Evolutionary conservation across 306 rosid species (phyloP), one percentile per base, ranked within the genome.

Genomic region (Luffa aegyptiaca): DNA sequence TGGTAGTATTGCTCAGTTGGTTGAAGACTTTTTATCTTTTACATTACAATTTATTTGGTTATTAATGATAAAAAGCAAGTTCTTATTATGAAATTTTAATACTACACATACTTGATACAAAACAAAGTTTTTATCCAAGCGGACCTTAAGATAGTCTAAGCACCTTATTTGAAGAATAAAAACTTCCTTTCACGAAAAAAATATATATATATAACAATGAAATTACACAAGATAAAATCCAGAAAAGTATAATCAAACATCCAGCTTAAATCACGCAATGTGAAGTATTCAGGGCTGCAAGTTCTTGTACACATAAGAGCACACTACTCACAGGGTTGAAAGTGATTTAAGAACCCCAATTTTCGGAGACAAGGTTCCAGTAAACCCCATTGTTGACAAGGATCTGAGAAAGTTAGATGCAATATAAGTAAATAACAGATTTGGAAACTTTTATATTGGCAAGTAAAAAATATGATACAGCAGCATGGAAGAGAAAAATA

Each of bases 351-450:
- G 82, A 81, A 26, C 85, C 83, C 94, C 98, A 76, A 96, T 79
- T 90, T 86, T 84, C 2, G 98, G 93, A 58, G 91, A 89, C 90
- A 96, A 85, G 75, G 65, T 57, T 83, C 99, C 99, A 44, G 90
- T 81, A 84, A 96, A 87, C 66, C 98, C 97, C 93, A 96, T 89
- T 36, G 85, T 56, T n/a, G 96, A 86, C 84, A 96, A 84, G 79
- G 96, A 89, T 84, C 99, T 96, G 96, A 81, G 87, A 82, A 69
- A 82, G 68, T 75, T 63, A 80, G 13, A 83, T 46, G 80, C 55
- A 76, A 37, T 55, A 9, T 53, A 83, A 88, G 85, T 48, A 81
- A 21, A 71, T 37, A 76, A 36, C 75, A 82, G 65, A 44, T 41
- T 75, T 63, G n/a, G 45, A 42, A 65, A 16, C 74, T 66, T 41